Conservation (phyloP, 768 basidiomycete genomes). For the Mycena maculata region DNA sequence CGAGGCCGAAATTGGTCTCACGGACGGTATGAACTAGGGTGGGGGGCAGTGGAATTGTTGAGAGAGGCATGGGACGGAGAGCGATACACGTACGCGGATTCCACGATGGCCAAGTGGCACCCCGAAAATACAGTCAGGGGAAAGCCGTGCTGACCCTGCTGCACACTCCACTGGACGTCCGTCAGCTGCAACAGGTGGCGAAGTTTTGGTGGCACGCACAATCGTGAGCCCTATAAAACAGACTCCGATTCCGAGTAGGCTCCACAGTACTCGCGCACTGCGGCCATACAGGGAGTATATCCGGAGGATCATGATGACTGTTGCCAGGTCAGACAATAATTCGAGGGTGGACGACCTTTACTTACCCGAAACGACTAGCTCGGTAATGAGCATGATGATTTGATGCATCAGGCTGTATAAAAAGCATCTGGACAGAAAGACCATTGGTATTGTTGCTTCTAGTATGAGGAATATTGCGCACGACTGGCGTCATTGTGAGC, state of each 20-base stretch:
- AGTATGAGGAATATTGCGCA: background rate
- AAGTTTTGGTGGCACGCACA: slow-evolving; percentile 28
- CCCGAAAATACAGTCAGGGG: slow-evolving; percentile 6
- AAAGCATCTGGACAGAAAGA: slow-evolving; percentile 38
- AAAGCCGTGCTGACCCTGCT: slow-evolving; percentile 13
- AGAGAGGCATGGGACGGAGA: background rate
- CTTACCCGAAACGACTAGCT: slow-evolving; percentile 35
- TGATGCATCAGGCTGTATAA: slow-evolving; percentile 42
- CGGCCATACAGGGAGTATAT: slow-evolving; percentile 47
- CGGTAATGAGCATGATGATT: slow-evolving; percentile 41
- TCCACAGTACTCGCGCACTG: slow-evolving; percentile 37
- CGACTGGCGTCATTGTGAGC: background rate
- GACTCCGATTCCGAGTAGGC: slow-evolving; percentile 30
- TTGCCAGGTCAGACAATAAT: background rate
- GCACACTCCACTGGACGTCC: slow-evolving; percentile 16
- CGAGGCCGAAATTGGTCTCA: background rate
- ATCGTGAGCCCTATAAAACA: slow-evolving; percentile 30
- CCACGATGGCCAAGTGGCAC: slow-evolving; percentile 13
- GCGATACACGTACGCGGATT: slow-evolving; percentile 19
- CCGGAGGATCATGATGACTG: slow-evolving; percentile 44
- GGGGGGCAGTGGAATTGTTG: background rate
- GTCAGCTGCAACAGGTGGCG: background rate
- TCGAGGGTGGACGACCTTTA: background rate
- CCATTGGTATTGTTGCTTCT: background rate
- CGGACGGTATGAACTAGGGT: slow-evolving; percentile 5